A percentile compares a stretch with the other conserved stretches of the same genome.
Conservation (phyloP, 192 early-diverging fungal genomes). For the Neocallimastix lanati region DNA sequence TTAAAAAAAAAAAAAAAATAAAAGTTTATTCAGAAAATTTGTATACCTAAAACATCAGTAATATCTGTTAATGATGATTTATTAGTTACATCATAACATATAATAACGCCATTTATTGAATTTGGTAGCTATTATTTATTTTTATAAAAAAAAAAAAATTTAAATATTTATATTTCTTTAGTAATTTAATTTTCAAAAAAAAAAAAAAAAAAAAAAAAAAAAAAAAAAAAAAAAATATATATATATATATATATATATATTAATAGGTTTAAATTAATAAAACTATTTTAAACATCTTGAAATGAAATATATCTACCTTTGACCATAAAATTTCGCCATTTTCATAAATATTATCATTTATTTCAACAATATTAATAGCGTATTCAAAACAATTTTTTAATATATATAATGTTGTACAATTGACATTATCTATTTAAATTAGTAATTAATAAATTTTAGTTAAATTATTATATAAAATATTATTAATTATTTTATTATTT, state of each 20-base stretch:
- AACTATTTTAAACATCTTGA: too few species aligned
- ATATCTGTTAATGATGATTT: conserved; percentile 10
- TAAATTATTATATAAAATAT: too few species aligned
- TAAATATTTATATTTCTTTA: too few species aligned
- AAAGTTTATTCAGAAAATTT: too few species aligned
- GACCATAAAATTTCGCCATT: background rate
- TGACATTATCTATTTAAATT: background rate
- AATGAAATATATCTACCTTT: background rate
- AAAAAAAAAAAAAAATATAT: background rate
- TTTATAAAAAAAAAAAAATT: too few species aligned
- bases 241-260: too few species aligned
- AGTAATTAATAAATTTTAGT: too few species aligned
- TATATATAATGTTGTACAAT: background rate
- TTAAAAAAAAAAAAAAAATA: too few species aligned
- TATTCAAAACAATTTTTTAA: background rate
- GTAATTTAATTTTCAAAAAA: too few species aligned
- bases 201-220: too few species aligned
- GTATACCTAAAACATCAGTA: conserved; percentile 10
- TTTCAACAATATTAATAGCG: background rate
- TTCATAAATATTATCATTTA: background rate
- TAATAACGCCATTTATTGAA: conserved; percentile 6
- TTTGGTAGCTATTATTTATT: background rate
- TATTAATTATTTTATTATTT: too few species aligned
- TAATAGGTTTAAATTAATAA: too few species aligned
- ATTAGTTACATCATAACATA: conserved; percentile 13